Percentiles rank a stretch among this genome's conserved stretches.
Conservation (phyloP, 1,139 yeast genomes). For the Nakaseomyces bracarensis region DNA sequence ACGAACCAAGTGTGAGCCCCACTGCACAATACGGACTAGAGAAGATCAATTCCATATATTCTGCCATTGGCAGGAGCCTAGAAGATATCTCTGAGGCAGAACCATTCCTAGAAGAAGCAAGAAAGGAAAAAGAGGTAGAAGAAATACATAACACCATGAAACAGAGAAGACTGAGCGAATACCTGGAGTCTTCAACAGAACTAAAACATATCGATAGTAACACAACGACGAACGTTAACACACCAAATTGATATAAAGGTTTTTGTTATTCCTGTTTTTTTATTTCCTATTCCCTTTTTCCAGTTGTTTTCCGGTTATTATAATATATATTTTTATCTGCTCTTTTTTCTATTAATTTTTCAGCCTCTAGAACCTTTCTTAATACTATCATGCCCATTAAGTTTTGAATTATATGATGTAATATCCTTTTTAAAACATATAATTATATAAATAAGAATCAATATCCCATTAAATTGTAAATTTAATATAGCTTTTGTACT, state of each 20-base stretch:
- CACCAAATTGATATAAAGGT: slow-evolving; percentile 1
- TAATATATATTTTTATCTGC: no score
- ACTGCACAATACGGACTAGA: slow-evolving; percentile 1
- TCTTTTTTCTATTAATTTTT: no score
- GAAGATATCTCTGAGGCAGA: slow-evolving; percentile 1
- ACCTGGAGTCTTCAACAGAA: slow-evolving; percentile 7
- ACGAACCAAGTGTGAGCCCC: slow-evolving; percentile 2
- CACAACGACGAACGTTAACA: slow-evolving; percentile 6
- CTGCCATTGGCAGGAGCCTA: neutral
- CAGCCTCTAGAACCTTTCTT: no score
- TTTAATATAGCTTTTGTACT: no score
- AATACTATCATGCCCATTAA: no score
- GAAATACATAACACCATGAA: slow-evolving; percentile 4
- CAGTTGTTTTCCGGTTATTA: neutral
- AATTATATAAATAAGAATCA: no score
- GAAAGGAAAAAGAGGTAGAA: neutral
- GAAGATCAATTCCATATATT: slow-evolving; percentile 1
- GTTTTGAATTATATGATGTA: no score
- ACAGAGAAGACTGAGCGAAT: slow-evolving; percentile 8
- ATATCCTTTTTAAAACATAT: no score
- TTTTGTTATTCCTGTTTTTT: neutral
- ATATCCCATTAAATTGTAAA: no score
- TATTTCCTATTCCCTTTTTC: neutral
- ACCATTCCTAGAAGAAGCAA: neutral
- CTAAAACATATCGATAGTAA: slow-evolving; percentile 6